phyloP scores from a whole-genome alignment of 2,329 filamentous ascomycete genomes.

The Passalora sequoiae region DNA sequence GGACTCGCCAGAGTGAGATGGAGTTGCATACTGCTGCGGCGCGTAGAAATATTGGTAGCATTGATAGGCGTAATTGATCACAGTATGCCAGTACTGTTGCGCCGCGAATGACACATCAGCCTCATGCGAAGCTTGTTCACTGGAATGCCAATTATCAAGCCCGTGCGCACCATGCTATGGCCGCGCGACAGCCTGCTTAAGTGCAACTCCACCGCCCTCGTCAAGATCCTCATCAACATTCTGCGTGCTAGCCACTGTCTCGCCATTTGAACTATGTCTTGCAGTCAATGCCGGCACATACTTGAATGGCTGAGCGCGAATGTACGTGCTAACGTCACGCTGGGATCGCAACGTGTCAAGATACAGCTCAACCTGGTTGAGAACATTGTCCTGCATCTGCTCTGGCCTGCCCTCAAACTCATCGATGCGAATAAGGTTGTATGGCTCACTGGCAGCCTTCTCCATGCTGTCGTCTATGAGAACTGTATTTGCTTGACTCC shows the following conservation, averaged over 20 bases:
- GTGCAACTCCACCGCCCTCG: not conserved
- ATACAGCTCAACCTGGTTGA: conserved; percentile 49
- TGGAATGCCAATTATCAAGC: not conserved
- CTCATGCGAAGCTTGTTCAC: too few species aligned
- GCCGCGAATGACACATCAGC: too few species aligned
- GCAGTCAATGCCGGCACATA: not conserved
- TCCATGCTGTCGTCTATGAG: conserved; percentile 78
- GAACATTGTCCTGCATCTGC: conserved; percentile 39
- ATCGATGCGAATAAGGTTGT: conserved; percentile 74
- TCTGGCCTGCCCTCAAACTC: conserved; percentile 59
- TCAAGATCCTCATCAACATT: not conserved
- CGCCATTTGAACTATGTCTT: not conserved
- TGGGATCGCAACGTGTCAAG: conserved; percentile 49
- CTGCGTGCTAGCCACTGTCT: too few species aligned
- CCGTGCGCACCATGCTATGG: not conserved
- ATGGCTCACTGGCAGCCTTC: conserved; percentile 78
- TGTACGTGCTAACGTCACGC: conserved; percentile 48
- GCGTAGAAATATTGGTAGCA: too few species aligned
- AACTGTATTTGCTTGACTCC: conserved; percentile 82
- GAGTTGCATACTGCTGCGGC: too few species aligned
- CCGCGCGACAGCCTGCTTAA: not conserved
- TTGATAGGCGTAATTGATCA: too few species aligned
- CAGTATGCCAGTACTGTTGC: too few species aligned
- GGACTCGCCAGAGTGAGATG: too few species aligned
- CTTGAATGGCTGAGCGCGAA: conserved; percentile 17